A percentile compares a stretch with the other conserved stretches of the same genome.
These are phyloP conservation scores for Aeschynomene evenia DNA, from an alignment of 306 rosid species.

Conservation along the genomic window DNA sequence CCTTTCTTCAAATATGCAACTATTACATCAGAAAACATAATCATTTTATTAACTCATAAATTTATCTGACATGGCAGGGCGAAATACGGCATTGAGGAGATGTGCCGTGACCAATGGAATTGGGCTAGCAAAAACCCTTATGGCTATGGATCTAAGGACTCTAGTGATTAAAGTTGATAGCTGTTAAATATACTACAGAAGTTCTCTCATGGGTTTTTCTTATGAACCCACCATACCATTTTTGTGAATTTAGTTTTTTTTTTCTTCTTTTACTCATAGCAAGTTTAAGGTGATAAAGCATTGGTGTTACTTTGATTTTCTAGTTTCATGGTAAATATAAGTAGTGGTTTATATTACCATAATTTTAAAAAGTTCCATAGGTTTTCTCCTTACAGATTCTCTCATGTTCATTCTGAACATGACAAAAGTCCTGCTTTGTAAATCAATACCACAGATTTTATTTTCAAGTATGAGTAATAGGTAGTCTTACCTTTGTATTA, in stretches of 20 bases:
- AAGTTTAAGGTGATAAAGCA: conserved; percentile 26
- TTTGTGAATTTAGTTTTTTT: conserved; percentile 37
- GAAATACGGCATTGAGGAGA: conserved; percentile 77
- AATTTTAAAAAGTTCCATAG: conserved; percentile 34
- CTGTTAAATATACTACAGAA: background rate
- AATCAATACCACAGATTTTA: conserved; percentile 22
- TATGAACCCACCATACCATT: conserved; percentile 31
- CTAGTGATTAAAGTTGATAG: conserved; percentile 31
- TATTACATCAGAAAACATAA: background rate
- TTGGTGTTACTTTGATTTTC: conserved; percentile 31
- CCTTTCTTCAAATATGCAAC: conserved; percentile 1
- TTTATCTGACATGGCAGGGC: conserved; percentile 58
- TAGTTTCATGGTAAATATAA: conserved; percentile 39
- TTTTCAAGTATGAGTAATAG: conserved; percentile 23
- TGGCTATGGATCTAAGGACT: conserved; percentile 65
- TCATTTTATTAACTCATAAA: background rate
- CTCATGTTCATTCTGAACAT: conserved; percentile 23
- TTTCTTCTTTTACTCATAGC: background rate
- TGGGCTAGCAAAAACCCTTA: conserved; percentile 98
- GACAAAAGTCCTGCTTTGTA: conserved; percentile 38
- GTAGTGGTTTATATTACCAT: conserved; percentile 33
- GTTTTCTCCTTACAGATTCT: conserved; percentile 20
- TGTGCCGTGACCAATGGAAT: conserved; percentile 99
- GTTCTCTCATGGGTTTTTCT: conserved; percentile 18
- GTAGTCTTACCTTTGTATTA: background rate